Evolutionary conservation across 2,329 filamentous ascomycete genomes (phyloP), one percentile per base, ranked within the genome.

Genomic region (Alternaria sp.): DNA sequence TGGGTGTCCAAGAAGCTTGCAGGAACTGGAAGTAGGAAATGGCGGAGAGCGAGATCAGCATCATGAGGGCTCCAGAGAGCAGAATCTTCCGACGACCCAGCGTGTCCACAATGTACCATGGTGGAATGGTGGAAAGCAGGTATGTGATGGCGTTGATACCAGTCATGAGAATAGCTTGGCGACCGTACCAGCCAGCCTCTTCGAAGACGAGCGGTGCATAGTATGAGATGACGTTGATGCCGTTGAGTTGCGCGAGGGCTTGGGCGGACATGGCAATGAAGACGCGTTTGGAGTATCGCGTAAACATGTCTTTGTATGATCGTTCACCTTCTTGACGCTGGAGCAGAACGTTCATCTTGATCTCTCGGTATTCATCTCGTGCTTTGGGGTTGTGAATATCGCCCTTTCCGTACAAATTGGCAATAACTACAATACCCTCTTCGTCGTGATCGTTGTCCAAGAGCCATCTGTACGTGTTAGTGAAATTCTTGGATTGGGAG

Each of bases 251-350:
- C 26, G 96, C 96, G 69, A 99, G 88, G 6, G 90, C 94, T 81
- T 98, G 96, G 5, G 96, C 96, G 33, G 95, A 98, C 96, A 98
- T 98, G 82, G 96, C 96, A 78, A 98, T 98, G 76, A 98, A 93
- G 69, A 98, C 95, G 57, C 96, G 93, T 74, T 92, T 96, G 77
- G 87, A 88, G 84, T 98, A 98, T 66, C 93, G 89, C 75, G 87
- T 90, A 85, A 98, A 99, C 96, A 99, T 99, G 66, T 98, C 96
- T 43, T 81, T 73, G 80, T 98, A 99, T 0, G 92, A 89, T 71
- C 96, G 88, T 82, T 98, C 96, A 72, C 96, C 96, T 82, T 99
- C 96, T 82, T 97, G 94, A 55, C 96, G 92, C 79, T 95, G 90
- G 23, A 98, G 85, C 33, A 99, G 87, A 28, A 99, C 96, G 74